Percentiles rank a stretch among this genome's conserved stretches.
phyloP scores from a whole-genome alignment of 2,329 filamentous ascomycete species.

The Colletotrichum sp. region DNA sequence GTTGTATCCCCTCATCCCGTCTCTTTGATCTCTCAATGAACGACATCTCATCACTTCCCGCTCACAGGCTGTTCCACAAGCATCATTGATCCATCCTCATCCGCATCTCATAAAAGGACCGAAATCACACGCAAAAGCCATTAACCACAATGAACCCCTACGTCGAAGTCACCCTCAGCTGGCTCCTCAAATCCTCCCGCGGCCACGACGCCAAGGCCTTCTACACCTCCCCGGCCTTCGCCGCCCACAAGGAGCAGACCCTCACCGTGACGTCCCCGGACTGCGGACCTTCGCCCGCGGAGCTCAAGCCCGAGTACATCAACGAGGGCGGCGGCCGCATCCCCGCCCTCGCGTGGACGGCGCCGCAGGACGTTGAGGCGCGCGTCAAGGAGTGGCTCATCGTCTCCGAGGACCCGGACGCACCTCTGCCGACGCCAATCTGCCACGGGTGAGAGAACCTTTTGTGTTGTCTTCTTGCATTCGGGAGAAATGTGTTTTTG shows the following conservation, averaged over 20 bases:
- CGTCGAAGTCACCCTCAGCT: constrained; percentile 41
- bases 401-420: constrained; percentile 52
- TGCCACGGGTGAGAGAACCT: constrained; percentile 44
- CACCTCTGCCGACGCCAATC: constrained; percentile 47
- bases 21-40: background rate
- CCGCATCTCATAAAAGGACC: background rate
- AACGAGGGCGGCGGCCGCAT: constrained; percentile 42
- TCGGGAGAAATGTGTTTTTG: background rate
- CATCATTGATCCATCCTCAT: background rate
- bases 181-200: constrained; percentile 42
- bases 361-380: constrained; percentile 28
- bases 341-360: constrained; percentile 45
- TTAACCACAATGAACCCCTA: constrained; percentile 27
- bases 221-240: constrained; percentile 39
- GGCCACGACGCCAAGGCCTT: constrained; percentile 44
- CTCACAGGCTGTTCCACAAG: background rate
- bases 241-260: constrained; percentile 36
- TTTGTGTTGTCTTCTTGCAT: background rate
- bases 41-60: background rate
- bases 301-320: constrained; percentile 41
- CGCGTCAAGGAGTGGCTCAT: constrained; percentile 50
- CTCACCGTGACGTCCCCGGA: constrained; percentile 44
- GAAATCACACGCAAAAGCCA: background rate
- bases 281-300: constrained; percentile 40
- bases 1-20: background rate